Conservation (phyloP, 2,329 filamentous ascomycete species). For the Didymosphaeria variabile region DNA sequence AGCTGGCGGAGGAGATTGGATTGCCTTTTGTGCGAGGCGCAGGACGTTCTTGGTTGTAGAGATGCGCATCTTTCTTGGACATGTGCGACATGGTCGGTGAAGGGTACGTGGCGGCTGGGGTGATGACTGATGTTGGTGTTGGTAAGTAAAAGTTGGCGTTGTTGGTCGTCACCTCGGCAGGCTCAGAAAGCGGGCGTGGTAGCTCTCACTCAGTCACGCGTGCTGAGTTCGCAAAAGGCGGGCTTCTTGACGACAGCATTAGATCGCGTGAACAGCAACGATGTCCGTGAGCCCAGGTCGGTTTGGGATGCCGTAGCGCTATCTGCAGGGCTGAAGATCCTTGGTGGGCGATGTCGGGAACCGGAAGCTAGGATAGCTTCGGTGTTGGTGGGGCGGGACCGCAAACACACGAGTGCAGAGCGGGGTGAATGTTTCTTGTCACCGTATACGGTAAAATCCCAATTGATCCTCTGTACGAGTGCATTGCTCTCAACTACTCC, state of each 20-base stretch:
- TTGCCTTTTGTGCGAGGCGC: slow-evolving; percentile 66
- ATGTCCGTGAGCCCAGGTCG: background rate
- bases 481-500: slow-evolving; percentile 12
- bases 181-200: background rate
- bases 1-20: slow-evolving; percentile 73
- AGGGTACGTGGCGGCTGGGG: background rate
- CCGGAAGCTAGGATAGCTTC: slow-evolving; percentile 1
- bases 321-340: slow-evolving; percentile 6
- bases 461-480: slow-evolving; percentile 3
- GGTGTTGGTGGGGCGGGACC: background rate
- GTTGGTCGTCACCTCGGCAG: background rate
- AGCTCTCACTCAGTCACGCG: background rate
- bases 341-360: slow-evolving; percentile 11
- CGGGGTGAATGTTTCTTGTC: slow-evolving; percentile 13
- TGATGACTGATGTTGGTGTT: slow-evolving; percentile 3
- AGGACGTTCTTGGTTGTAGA: slow-evolving; percentile 76
- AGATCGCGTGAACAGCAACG: background rate
- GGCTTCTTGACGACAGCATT: no score
- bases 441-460: background rate
- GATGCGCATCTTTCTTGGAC: slow-evolving; percentile 65
- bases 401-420: background rate
- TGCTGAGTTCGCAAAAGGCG: background rate
- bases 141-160: slow-evolving; percentile 11
- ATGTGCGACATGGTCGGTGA: slow-evolving; percentile 25
- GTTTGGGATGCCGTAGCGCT: slow-evolving; percentile 5